Base-by-base conservation (phyloP, 2,329 filamentous ascomycete species). In the Stagonosporopsis vannaccii region DNA sequence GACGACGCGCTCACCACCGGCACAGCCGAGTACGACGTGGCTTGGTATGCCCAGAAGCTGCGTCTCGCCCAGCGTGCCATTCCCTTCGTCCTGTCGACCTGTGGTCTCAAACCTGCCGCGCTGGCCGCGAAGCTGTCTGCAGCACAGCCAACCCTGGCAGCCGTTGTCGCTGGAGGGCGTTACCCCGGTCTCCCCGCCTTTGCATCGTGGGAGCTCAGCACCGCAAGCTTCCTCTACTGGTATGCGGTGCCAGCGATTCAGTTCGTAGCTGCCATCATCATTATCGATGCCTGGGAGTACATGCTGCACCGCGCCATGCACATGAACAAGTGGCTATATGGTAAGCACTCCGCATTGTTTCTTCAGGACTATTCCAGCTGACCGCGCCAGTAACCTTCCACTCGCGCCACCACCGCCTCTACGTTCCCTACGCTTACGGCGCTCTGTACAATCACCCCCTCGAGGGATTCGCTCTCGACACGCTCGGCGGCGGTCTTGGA, bases 201-300 rank as follows among this genome's bases (percentile, higher is more conserved):
- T 78, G 90, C 92, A 11, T 76, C 80, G 2, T 97, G 94, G 94
- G 94, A 98, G 78, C 71, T 96, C 39, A 63, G 82, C 26, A 77
- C 86, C 30, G 95, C 92, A 37, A 90, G 89, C 76, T 81, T 85
- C 58, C 85, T 97, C 63, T 98, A 98, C 80, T 90, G 90, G 82
- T 79, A 87, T 60, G 73, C 88, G 35, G 83, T 98, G 60, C 95
- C 95, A 0, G 83, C 80, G 3, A 51, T 94, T 44, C 94, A 98
- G 75, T 90, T 97, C 72, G 79, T 85, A 55, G 70, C 90, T 45
- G 95, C 88, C 22, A 84, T 94, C 58, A 79, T 86, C 62, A 82
- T 96, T 63, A 85, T 98, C 66, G 95, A 99, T 78, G 95, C 92
- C 40, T 99, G 95, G 95, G 94, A 99, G 75, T 99, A 99, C 80